Conservation (phyloP, 805 yeast genomes). For the Monosporozyma unispora region DNA sequence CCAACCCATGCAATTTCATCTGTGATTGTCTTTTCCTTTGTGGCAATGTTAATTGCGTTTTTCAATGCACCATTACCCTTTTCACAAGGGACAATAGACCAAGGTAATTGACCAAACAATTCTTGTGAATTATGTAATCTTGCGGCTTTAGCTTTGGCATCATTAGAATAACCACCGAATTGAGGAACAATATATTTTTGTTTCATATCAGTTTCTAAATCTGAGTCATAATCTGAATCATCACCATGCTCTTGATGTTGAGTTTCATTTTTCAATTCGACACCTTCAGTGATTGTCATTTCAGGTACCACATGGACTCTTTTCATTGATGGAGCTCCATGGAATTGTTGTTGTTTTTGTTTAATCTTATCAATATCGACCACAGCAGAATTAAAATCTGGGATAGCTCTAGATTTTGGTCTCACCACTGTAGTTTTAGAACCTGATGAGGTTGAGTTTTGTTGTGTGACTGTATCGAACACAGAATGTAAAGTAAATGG, state of each 20-base stretch:
- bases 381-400: conserved; percentile 25
- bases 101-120: conserved; percentile 46
- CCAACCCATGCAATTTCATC: conserved; percentile 67
- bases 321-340: conserved; percentile 28
- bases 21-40: conserved; percentile 31
- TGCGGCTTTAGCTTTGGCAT: conserved; percentile 37
- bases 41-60: conserved; percentile 68
- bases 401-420: conserved; percentile 29
- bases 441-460: not conserved
- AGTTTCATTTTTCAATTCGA: not conserved
- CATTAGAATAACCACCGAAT: conserved; percentile 69
- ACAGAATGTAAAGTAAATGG: conserved; percentile 10
- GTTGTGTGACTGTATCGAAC: conserved; percentile 8
- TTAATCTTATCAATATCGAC: conserved; percentile 25
- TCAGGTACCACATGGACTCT: conserved; percentile 13
- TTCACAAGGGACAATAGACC: conserved; percentile 59
- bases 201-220: conserved; percentile 16
- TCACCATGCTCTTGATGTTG: not conserved
- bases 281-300: conserved; percentile 1
- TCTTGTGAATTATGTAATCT: conserved; percentile 32
- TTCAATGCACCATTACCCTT: conserved; percentile 84
- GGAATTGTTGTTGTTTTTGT: conserved; percentile 19
- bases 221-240: conserved; percentile 15
- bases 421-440: conserved; percentile 26
- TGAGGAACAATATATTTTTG: conserved; percentile 30